Evolutionary conservation across 352 stramenopile species (phyloP).

Genomic region (Aphanomyces astaci): DNA sequence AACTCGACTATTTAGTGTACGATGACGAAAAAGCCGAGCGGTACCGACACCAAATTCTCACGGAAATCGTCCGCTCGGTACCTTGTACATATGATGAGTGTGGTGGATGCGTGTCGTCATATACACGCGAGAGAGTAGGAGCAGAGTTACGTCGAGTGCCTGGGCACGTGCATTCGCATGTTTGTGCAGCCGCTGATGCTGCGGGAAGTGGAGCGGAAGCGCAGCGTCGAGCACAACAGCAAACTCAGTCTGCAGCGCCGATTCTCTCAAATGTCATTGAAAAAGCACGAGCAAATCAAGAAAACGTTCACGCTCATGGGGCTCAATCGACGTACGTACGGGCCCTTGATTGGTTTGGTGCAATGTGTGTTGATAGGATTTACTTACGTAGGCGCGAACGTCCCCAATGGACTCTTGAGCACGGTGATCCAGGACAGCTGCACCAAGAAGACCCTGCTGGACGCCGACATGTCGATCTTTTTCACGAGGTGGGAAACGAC

Average conservation of each 20-base stretch:
- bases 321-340: not conserved
- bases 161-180: conserved; percentile 76
- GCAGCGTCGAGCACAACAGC: conserved; percentile 43
- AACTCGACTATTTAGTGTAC: conserved; percentile 31
- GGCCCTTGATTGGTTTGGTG: not conserved
- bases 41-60: conserved; percentile 63
- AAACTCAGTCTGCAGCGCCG: conserved; percentile 43
- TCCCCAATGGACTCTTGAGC: not conserved
- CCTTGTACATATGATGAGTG: not conserved
- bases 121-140: conserved; percentile 27
- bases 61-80: conserved; percentile 66
- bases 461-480: conserved; percentile 81
- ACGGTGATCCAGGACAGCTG: not conserved
- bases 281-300: conserved; percentile 15
- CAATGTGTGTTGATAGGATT: not conserved
- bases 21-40: conserved; percentile 53
- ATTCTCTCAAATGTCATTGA: conserved; percentile 18
- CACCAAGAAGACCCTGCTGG: conserved; percentile 34
- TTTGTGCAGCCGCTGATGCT: conserved; percentile 77
- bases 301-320: conserved; percentile 16
- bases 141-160: conserved; percentile 72
- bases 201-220: conserved; percentile 58
- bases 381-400: not conserved
- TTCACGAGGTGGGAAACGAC: conserved; percentile 34
- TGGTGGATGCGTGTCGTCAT: not conserved